Evolutionary conservation across 2,329 filamentous ascomycete genomes (phyloP), one percentile per base, ranked within the genome.

Genomic region (Seiridium cupressi): DNA sequence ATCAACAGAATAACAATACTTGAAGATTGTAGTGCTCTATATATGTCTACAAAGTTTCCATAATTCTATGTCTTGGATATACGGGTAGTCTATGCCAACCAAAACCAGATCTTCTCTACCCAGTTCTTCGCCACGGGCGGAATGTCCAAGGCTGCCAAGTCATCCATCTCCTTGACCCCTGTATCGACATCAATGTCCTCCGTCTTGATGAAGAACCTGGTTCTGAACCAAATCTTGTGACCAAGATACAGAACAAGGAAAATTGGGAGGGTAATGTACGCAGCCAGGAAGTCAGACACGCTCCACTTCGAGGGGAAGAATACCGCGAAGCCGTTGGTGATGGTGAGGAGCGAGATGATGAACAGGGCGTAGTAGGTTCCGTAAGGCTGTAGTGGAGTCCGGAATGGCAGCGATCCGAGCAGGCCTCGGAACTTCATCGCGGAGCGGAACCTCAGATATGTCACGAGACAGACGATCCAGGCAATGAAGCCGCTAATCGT

Each of bases 281-380:
- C 81, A 0, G 84, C 83, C n/a, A 89, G 61, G 68, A 95, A 95
- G 66, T 80, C 79, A 4, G 81, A 78, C 0, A 81, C 82, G 13
- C 79, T 83, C 83, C 87, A 94, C 35, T 87, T 79, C 6, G 79
- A 76, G 0, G 86, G 84, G 71, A 89, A 89, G 71, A 94, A 93
- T 11, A 89, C 84, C 42, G 87, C 83, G 74, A 93, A 94, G 1
- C 90, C 91, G 67, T 92, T 92, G 65, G 91, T 88, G 3, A 93
- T 74, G 1, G 82, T 84, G n/a, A 93, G 78, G 34, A 91, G 74
- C 3, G 73, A 70, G 57, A 92, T 82, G 32, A 86, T 69, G 13
- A 82, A 70, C 1, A 92, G 80, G 8, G 82, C 80, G 58, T 83
- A 74, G 68, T 81, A 91, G 0, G 89, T 83, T 2, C 85, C 85